Base-by-base conservation (phyloP, 2,329 filamentous ascomycete species). In the Colletotrichum incanum region DNA sequence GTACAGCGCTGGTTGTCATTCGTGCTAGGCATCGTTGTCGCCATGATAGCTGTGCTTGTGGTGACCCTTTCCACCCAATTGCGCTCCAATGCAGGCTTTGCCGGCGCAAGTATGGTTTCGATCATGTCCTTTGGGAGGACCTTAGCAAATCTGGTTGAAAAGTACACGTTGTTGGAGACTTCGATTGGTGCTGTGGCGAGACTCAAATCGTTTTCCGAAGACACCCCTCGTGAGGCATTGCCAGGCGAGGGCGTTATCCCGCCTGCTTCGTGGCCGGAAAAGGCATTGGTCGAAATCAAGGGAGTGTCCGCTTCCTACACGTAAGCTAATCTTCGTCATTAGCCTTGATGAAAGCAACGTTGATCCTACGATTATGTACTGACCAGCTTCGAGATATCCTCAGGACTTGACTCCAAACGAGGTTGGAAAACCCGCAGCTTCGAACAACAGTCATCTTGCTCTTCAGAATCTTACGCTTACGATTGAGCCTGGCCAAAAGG, bases 1-100 rank as follows among this genome's bases (percentile, higher is more conserved):
- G 85, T 91, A 39, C 90, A 92, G 76, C 84, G 86, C 59, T 92
- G 90, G 89, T 82, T 91, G 0, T 82, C 77, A 0, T 80, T 91
- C 0, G 83, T 86, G 0, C 79, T 91, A 1, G 82, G 87, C 60
- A 74, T 89, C 5, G 76, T 89, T 0, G 85, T 89, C 0, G 80
- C 81, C 2, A 79, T 90, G n/a, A 85, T 87, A 1, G 78, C 86
- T 0, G 73, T 86, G 1, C 72, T 87, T 2, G 76, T 90, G 0
- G 83, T 90, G 2, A 77, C 84, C 1, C 78, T 90, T 0, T 84
- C 23, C 12, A 31, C 28, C 28, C 47, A 52, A 18, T 16, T 52
- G 26, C 49, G 26, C 26, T 52, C 26, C 23, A 52, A 52, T 26
- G 26, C 61, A 65, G 80, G 0, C 79, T 79, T 66, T 74, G 70